phyloP scores from a whole-genome alignment of 192 early-diverging fungal species.

The Entomortierella parvispora region DNA sequence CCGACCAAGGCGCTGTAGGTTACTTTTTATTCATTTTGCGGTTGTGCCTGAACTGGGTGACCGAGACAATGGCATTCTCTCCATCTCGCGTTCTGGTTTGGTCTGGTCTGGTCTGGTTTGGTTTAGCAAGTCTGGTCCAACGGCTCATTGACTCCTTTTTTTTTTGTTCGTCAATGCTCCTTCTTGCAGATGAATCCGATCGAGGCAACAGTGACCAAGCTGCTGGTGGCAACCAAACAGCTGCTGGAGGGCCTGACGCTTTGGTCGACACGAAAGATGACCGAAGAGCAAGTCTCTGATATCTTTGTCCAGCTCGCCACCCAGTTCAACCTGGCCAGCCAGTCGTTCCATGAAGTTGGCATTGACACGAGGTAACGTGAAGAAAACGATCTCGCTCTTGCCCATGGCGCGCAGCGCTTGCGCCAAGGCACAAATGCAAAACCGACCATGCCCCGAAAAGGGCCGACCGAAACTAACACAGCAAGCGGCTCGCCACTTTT shows the following conservation, averaged over 20 bases:
- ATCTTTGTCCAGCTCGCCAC: conserved; percentile 46
- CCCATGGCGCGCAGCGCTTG: background rate
- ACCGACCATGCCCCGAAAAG: background rate
- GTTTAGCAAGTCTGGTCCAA: too few species aligned
- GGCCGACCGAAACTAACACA: background rate
- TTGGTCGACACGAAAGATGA: conserved; percentile 47
- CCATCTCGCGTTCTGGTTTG: background rate
- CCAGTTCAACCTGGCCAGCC: conserved; percentile 49
- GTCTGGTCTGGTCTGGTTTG: too few species aligned
- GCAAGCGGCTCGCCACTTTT: background rate
- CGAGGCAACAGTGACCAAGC: conserved; percentile 52
- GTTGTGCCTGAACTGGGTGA: background rate
- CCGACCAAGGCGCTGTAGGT: conserved; percentile 22
- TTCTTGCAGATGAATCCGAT: conserved; percentile 48
- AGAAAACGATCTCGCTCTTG: background rate
- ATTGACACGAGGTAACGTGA: conserved; percentile 34
- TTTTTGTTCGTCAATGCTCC: background rate
- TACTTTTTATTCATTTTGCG: background rate
- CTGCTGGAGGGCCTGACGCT: conserved; percentile 55
- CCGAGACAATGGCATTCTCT: background rate
- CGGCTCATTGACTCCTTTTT: too few species aligned
- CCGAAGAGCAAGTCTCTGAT: conserved; percentile 50
- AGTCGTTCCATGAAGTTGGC: conserved; percentile 24
- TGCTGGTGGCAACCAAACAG: conserved; percentile 55
- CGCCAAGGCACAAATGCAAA: background rate